A percentile compares a stretch with the other conserved stretches of the same genome.
Evolutionary conservation across 2,329 filamentous ascomycete genomes (phyloP).

Genomic region (Grosmannia clavigera): DNA sequence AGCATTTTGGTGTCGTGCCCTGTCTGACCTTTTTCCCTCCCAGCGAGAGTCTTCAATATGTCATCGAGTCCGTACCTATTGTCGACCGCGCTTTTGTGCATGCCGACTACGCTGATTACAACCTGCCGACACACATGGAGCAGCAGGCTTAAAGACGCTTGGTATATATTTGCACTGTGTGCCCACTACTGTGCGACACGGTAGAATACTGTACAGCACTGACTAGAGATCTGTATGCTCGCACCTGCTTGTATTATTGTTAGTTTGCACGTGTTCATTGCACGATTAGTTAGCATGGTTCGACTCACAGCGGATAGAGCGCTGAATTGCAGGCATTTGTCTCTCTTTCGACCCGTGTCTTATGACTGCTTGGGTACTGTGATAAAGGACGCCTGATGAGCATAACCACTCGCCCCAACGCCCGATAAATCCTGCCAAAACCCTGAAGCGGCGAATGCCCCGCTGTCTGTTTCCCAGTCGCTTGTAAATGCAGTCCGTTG

Average conservation of each 20-base stretch:
- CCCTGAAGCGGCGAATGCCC: too few relatives aligned
- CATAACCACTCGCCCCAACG: too few relatives aligned
- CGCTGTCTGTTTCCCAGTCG: too few relatives aligned
- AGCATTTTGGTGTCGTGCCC: background rate
- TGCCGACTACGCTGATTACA: constrained; percentile 50
- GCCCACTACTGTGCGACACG: background rate
- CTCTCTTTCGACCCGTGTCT: too few relatives aligned
- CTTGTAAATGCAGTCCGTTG: background rate
- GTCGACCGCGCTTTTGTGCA: constrained; percentile 64
- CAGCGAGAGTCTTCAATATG: constrained; percentile 66
- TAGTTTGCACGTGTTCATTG: background rate
- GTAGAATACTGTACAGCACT: background rate
- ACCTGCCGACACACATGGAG: constrained; percentile 47
- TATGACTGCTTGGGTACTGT: too few relatives aligned
- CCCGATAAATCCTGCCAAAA: too few relatives aligned
- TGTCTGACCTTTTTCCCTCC: background rate
- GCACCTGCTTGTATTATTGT: background rate
- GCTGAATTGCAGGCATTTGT: too few relatives aligned
- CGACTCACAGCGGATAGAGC: too few relatives aligned
- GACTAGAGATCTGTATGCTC: background rate
- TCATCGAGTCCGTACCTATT: constrained; percentile 70
- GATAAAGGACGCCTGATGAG: too few relatives aligned
- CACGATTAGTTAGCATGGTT: background rate
- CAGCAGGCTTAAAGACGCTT: constrained; percentile 19
- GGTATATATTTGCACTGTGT: background rate